Conservation (phyloP, 257 asterid genomes). For the Penstemon eatonii region DNA sequence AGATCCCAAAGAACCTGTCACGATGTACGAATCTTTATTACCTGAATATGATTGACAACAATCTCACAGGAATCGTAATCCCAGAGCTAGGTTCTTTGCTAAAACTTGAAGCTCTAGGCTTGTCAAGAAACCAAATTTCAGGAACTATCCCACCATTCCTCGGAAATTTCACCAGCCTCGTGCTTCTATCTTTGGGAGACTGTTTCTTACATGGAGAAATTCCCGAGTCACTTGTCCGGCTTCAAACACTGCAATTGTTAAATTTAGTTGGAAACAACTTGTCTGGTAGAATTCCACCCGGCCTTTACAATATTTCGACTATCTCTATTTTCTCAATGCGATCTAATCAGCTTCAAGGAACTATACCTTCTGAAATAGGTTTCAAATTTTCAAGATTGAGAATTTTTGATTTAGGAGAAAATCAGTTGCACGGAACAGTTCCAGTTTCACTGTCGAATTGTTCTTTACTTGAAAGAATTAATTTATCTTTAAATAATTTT, state of each 20-base stretch:
- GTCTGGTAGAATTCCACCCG: constrained; percentile 28
- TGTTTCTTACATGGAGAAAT: constrained; percentile 36
- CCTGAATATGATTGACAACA: constrained; percentile 27
- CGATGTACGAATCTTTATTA: constrained; percentile 22
- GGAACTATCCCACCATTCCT: constrained; percentile 38
- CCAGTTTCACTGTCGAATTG: constrained; percentile 37
- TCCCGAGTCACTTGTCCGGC: constrained; percentile 30
- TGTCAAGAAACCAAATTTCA: constrained; percentile 25
- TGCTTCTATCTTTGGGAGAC: neutral
- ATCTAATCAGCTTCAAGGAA: constrained; percentile 29
- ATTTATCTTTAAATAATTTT: constrained; percentile 23
- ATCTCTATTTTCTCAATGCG: constrained; percentile 15
- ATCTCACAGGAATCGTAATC: constrained; percentile 28
- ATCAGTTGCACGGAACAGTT: constrained; percentile 28
- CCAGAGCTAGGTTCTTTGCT: constrained; percentile 28
- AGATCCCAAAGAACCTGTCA: constrained; percentile 35
- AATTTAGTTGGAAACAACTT: constrained; percentile 22
- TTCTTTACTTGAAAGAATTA: constrained; percentile 12
- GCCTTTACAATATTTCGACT: constrained; percentile 35
- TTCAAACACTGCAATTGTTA: constrained; percentile 19
- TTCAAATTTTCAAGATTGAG: constrained; percentile 27
- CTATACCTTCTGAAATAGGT: constrained; percentile 31
- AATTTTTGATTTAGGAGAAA: constrained; percentile 12
- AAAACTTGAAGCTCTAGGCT: constrained; percentile 22
- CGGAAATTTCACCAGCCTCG: constrained; percentile 36